A percentile compares a stretch with the other conserved stretches of the same genome.
Conservation (phyloP, 768 basidiomycete genomes). For the Pleurotus ostreatus region DNA sequence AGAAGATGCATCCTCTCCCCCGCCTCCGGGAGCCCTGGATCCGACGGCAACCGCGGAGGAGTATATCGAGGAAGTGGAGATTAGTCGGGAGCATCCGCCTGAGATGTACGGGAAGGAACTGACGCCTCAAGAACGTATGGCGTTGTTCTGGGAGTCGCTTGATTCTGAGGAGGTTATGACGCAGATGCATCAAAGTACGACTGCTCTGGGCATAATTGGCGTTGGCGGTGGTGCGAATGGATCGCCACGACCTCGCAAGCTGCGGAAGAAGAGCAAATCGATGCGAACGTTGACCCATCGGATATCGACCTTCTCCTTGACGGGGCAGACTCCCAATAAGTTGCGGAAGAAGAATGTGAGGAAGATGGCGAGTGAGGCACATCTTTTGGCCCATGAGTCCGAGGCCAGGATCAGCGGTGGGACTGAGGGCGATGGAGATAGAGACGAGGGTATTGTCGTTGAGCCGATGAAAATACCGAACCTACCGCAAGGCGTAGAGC, state of each 20-base stretch:
- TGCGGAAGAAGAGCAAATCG: constrained; percentile 35
- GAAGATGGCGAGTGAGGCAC: background rate
- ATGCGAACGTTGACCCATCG: constrained; percentile 16
- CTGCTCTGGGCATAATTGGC: background rate
- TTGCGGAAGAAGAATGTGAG: constrained; percentile 25
- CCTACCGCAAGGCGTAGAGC: constrained; percentile 42
- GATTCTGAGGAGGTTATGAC: constrained; percentile 31
- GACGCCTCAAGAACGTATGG: constrained; percentile 22
- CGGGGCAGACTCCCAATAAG: constrained; percentile 34
- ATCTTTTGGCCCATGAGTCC: background rate
- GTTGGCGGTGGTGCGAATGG: constrained; percentile 8
- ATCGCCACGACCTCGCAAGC: constrained; percentile 26
- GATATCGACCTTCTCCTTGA: constrained; percentile 22
- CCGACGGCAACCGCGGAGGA: too few relatives aligned
- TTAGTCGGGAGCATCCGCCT: too few relatives aligned
- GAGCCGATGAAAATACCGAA: constrained; percentile 13
- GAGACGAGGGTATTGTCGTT: background rate
- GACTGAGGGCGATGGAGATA: background rate
- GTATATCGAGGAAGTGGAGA: too few relatives aligned
- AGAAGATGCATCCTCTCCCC: too few relatives aligned
- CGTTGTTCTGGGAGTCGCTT: constrained; percentile 42
- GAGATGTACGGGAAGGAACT: constrained; percentile 5
- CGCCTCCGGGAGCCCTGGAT: too few relatives aligned
- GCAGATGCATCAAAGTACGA: constrained; percentile 9
- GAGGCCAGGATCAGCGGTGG: background rate